These are phyloP conservation scores for Fusarium acutatum DNA, from an alignment of 2,329 filamentous ascomycete species.

Conservation along the genomic window DNA sequence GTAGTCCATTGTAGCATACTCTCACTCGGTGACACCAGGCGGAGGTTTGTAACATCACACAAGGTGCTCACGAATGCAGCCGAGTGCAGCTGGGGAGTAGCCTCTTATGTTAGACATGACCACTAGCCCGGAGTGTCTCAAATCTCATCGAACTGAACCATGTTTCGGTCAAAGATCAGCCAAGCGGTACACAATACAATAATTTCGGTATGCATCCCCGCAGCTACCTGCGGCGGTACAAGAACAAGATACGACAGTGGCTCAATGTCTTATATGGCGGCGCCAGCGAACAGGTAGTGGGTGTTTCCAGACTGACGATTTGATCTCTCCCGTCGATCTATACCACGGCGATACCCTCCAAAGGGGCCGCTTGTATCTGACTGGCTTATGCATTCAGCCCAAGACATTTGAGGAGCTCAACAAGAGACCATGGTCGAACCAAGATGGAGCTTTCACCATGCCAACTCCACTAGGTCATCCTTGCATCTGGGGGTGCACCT, in stretches of 20 bases:
- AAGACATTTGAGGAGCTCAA: constrained; percentile 16
- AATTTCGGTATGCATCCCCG: constrained; percentile 23
- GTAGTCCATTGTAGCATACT: constrained; percentile 35
- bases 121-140: constrained; percentile 21
- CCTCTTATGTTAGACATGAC: constrained; percentile 19
- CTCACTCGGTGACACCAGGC: neutral
- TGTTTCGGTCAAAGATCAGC: neutral
- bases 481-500: constrained; percentile 4
- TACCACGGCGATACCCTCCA: neutral
- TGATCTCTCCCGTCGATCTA: constrained; percentile 23
- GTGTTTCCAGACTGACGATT: constrained; percentile 4
- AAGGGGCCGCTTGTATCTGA: neutral
- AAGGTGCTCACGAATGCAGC: neutral
- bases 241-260: constrained; percentile 7
- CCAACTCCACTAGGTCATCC: constrained; percentile 12
- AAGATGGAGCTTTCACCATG: constrained; percentile 1
- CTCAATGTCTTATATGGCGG: constrained; percentile 32
- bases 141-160: constrained; percentile 1
- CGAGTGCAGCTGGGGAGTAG: constrained; percentile 5
- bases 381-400: constrained; percentile 6
- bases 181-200: neutral
- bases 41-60: neutral
- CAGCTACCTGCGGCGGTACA: neutral
- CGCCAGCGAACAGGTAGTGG: constrained; percentile 8
- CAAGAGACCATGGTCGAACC: constrained; percentile 3